Evolutionary conservation across 2,329 filamentous ascomycete genomes (phyloP), one percentile per base, ranked within the genome.

Genomic region (Pestalotiopsis sp.): DNA sequence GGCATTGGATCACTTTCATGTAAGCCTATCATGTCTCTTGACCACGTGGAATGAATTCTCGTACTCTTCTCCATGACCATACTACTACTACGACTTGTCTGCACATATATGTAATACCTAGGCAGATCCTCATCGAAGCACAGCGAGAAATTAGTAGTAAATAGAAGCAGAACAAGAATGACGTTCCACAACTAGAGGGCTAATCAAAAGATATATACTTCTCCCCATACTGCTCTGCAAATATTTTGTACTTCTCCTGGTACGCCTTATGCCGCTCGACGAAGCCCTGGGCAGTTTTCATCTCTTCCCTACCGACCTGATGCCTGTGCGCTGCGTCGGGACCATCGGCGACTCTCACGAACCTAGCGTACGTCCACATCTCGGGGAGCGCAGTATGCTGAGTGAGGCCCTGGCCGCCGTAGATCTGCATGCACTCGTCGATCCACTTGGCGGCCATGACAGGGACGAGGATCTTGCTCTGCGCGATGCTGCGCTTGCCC

Each of bases 371-470:
- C 31, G 81, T 81, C 81, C 81, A 82, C 69, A 82, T 75, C 74
- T 82, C 79, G 7, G 81, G 80, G 63, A 82, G 71, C 1, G 80
- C 77, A 3, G 81, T 82, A 72, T 82, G 79, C 68, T 82, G 81
- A 17, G 79, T 82, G 14, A 82, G 67, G 7, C 81, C 81, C 70
- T 81, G 78, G 0, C 80, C 81, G 59, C 81, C 80, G 72, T 81
- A 82, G 60, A 82, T 77, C 70, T 82, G 81, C 79, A 82, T 82
- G 39, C 79, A 80, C 71, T 81, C 79, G 71, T 82, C 80, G 64
- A 82, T 82, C 56, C 81, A 77, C 67, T 78, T 79, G 58, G 78
- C 75, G 20, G 80, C 74, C 60, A 79, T 76, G 61, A 77, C 78
- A n/a, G 81, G 81, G 1, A 82, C 77, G 72, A 82, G 75, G 68